A percentile compares a stretch with the other conserved stretches of the same genome.
These are phyloP conservation scores for Xerocomus spinulosus DNA, from an alignment of 768 basidiomycete species.

Conservation along the genomic window DNA sequence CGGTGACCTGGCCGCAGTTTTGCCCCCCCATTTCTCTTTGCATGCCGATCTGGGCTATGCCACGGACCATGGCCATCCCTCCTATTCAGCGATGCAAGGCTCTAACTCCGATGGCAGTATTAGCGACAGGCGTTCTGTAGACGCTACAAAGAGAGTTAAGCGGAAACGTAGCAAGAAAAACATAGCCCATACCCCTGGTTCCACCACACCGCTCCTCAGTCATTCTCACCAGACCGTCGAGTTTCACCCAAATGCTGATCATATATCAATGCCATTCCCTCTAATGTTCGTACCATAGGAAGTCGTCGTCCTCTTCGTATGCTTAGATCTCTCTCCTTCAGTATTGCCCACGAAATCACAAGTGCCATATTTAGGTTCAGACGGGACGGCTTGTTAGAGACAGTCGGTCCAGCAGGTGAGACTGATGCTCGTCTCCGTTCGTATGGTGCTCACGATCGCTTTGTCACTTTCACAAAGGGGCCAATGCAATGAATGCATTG, in stretches of 20 bases:
- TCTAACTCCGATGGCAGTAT: constrained; percentile 28
- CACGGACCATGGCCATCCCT: constrained; percentile 29
- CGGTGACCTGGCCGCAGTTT: constrained; percentile 60
- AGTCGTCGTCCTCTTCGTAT: not conserved
- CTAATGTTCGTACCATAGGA: constrained; percentile 51
- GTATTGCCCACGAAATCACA: constrained; percentile 79
- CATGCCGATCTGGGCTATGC: constrained; percentile 42
- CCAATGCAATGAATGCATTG: constrained; percentile 74
- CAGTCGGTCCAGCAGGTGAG: constrained; percentile 82
- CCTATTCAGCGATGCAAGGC: constrained; percentile 42
- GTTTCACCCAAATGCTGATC: constrained; percentile 53
- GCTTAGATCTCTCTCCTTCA: constrained; percentile 22
- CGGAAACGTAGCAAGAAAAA: constrained; percentile 67
- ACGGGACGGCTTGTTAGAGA: constrained; percentile 78
- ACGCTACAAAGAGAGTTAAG: constrained; percentile 65
- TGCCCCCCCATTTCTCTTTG: constrained; percentile 58
- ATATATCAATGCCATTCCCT: constrained; percentile 73
- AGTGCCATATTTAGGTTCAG: constrained; percentile 67
- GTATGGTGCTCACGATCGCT: constrained; percentile 1
- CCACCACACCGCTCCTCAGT: constrained; percentile 60
- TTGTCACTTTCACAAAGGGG: constrained; percentile 39
- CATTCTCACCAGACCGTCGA: constrained; percentile 53
- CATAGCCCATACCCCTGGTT: constrained; percentile 28
- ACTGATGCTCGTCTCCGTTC: not conserved
- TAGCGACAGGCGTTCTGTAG: constrained; percentile 23